These are phyloP conservation scores for Tulasnella sp. DNA, from an alignment of 768 basidiomycete species.

Conservation along the genomic window DNA sequence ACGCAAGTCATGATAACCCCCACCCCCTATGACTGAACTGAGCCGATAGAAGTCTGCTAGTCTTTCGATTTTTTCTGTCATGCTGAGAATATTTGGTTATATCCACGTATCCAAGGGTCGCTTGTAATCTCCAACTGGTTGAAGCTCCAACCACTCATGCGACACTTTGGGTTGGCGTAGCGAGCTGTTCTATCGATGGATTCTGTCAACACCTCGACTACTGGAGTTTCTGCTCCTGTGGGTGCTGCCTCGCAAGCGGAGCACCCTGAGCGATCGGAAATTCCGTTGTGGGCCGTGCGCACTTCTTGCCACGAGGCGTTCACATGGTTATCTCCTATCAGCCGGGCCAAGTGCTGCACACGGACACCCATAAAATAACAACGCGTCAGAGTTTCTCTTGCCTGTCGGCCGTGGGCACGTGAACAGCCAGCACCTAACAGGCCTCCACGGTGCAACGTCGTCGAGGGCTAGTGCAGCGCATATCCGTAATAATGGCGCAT, in stretches of 20 bases:
- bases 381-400: background rate
- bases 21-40: background rate
- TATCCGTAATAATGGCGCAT: background rate
- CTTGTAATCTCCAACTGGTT: background rate
- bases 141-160: background rate
- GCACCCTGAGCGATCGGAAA: no score
- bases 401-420: slow-evolving; percentile 7
- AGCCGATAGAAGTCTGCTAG: background rate
- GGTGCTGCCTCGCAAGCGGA: background rate
- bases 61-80: background rate
- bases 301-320: background rate
- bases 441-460: background rate
- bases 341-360: background rate
- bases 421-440: background rate
- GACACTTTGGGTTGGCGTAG: background rate
- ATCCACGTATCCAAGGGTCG: background rate
- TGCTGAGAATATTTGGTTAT: background rate
- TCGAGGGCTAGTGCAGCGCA: background rate
- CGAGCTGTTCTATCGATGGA: background rate
- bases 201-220: background rate
- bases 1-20: background rate
- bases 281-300: no score
- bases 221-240: background rate
- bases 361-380: background rate
- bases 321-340: slow-evolving; percentile 1